Conservation (phyloP, 768 basidiomycete genomes). For the Psilocybe subaeruginosa region DNA sequence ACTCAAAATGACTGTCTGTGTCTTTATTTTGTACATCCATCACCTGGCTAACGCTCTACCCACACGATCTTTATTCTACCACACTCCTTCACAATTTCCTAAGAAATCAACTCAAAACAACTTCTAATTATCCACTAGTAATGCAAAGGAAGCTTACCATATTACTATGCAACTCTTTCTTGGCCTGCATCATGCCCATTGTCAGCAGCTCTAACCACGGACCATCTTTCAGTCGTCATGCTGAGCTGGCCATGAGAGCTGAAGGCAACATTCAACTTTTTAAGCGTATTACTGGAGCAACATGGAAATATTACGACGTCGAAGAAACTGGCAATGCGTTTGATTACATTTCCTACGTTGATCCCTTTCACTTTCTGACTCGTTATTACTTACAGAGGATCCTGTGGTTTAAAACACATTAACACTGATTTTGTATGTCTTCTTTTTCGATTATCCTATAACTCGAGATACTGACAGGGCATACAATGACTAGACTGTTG, state of each 20-base stretch:
- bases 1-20: not conserved
- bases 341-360: not conserved
- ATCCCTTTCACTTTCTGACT: not conserved
- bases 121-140: not conserved
- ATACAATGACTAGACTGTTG: slow-evolving; percentile 5
- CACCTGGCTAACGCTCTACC: too few species aligned
- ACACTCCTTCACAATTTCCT: not conserved
- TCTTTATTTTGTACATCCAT: too few species aligned
- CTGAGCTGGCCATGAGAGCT: slow-evolving; percentile 49
- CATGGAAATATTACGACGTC: slow-evolving; percentile 55
- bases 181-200: not conserved
- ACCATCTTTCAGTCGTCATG: slow-evolving; percentile 11
- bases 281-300: slow-evolving; percentile 39
- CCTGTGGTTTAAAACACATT: slow-evolving; percentile 25
- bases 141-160: not conserved
- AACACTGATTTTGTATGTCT: slow-evolving; percentile 29
- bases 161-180: not conserved
- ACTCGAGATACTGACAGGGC: not conserved
- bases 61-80: not conserved
- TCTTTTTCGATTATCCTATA: not conserved
- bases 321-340: slow-evolving; percentile 23
- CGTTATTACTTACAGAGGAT: slow-evolving; percentile 22
- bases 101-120: too few species aligned
- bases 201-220: not conserved
- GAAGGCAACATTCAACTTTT: slow-evolving; percentile 41